These are phyloP conservation scores for Pseudonitzschia delicatissima DNA, from an alignment of 108 stramenopile genomes.

Conservation along the genomic window DNA sequence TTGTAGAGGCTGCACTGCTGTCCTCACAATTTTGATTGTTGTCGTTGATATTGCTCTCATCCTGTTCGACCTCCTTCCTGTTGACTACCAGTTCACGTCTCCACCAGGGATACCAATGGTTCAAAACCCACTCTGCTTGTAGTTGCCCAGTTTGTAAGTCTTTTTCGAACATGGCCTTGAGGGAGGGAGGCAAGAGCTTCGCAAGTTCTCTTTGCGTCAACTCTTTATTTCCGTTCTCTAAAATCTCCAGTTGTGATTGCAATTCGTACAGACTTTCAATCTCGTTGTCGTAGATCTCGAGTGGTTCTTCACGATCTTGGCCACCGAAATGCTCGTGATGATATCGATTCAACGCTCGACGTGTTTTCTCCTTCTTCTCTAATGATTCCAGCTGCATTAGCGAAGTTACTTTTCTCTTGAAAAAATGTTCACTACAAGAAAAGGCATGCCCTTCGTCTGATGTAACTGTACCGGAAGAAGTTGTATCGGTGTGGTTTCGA, in stretches of 20 bases:
- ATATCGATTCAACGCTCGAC: conserved; percentile 24
- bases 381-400: conserved; percentile 31
- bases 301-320: not conserved
- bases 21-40: conserved; percentile 21
- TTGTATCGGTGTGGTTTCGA: conserved; percentile 27
- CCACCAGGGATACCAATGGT: conserved; percentile 61
- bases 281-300: not conserved
- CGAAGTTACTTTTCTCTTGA: conserved; percentile 30
- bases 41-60: not conserved
- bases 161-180: conserved; percentile 17
- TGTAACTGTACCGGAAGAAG: too few relatives aligned
- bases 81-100: conserved; percentile 14
- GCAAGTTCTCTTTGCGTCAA: conserved; percentile 9
- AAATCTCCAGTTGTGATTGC: conserved; percentile 14
- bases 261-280: conserved; percentile 23
- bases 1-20: not conserved
- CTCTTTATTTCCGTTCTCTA: conserved; percentile 3
- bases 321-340: conserved; percentile 16
- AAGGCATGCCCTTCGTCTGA: not conserved
- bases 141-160: conserved; percentile 34
- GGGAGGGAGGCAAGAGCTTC: conserved; percentile 15
- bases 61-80: not conserved
- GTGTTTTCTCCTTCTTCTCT: conserved; percentile 28
- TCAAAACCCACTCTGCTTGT: conserved; percentile 20
- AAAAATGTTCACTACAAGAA: conserved; percentile 47